Evolutionary conservation across 139 green algal genomes (phyloP), one percentile per base, ranked within the genome.

Genomic region (Choricystis sp.): DNA sequence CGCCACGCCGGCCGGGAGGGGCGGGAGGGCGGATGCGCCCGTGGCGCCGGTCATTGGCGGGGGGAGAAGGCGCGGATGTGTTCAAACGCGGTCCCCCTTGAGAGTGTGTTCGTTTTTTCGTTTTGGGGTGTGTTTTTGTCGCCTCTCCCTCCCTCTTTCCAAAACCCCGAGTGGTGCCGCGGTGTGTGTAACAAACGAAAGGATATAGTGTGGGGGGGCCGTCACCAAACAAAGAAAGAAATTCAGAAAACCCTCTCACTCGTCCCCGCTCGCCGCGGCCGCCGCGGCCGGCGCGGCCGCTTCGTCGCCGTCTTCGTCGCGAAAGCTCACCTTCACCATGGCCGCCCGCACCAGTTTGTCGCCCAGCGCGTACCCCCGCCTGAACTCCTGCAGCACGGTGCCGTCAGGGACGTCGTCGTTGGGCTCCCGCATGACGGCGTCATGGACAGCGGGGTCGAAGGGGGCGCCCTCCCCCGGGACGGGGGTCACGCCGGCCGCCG

Each of bases 371-470:
- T 96, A 99, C 49, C 93, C 93, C 70, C 89, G 90, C 26, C 93
- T 73, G 79, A 98, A 97, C 72, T 97, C 91, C 72, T 87, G 63
- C 48, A 95, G 68, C 56, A 96, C 83, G 0, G 83, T 86, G 67
- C 81, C 81, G 60, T 96, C 89, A 14, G 83, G 70, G 48, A 92
- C 73, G 3, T 86, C 79, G 31, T 80, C 67, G 58, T 70, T 85
- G 21, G 73, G 70, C 74, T 94, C 89, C 16, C 83, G 79, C 84
- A 95, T 94, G 67, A 99, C 95, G 21, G 87, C 93, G 16, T 99
- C 93, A 63, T 98, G 92, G 25, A 95, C 59, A 31, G 88, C 75
- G 14, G 94, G 94, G 81, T 99, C 89, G 75, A 99, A 99, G 26
- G 79, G 80, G 19, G 68, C 56, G 22, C 91, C 91, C 40, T n/a